Conservation (phyloP, 495 filamentous ascomycete species). For the Rostrohypoxylon terebratum region DNA sequence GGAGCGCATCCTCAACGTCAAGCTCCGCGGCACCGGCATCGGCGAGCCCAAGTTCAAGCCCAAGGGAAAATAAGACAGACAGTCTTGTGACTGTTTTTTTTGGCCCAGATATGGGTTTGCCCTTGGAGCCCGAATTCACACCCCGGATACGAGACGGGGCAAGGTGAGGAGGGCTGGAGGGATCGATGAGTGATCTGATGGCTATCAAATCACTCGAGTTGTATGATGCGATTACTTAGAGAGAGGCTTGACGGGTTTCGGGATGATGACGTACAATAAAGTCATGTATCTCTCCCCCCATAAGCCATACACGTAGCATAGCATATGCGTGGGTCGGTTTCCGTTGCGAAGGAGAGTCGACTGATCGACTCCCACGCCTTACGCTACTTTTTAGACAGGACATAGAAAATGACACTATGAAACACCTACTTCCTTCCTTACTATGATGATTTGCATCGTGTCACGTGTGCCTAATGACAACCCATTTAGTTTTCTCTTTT, state of each 20-base stretch:
- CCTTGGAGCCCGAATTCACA: neutral
- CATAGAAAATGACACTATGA: constrained; percentile 26
- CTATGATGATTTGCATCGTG: neutral
- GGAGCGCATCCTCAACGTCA: constrained; percentile 87
- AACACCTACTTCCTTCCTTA: neutral
- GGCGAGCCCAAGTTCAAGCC: constrained; percentile 79
- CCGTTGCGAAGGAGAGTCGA: constrained; percentile 20
- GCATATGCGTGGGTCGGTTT: constrained; percentile 22
- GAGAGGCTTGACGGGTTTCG: constrained; percentile 15
- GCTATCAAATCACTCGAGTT: constrained; percentile 2
- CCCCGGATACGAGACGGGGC: too few relatives aligned
- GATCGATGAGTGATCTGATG: constrained; percentile 23
- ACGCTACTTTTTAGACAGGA: constrained; percentile 31
- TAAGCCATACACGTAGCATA: constrained; percentile 22
- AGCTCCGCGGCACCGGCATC: constrained; percentile 82
- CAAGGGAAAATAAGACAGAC: constrained; percentile 55
- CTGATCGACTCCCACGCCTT: constrained; percentile 20
- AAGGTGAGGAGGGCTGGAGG: neutral
- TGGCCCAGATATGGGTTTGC: neutral
- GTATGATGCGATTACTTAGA: constrained; percentile 6
- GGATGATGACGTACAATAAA: constrained; percentile 6
- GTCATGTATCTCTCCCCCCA: neutral
- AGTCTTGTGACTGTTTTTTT: too few relatives aligned
- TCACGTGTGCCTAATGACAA: too few relatives aligned
- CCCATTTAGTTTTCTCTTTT: neutral